A percentile compares a stretch with the other conserved stretches of the same genome.
phyloP scores from a whole-genome alignment of 2,329 filamentous ascomycete species.

The Cladosporium sp. region DNA sequence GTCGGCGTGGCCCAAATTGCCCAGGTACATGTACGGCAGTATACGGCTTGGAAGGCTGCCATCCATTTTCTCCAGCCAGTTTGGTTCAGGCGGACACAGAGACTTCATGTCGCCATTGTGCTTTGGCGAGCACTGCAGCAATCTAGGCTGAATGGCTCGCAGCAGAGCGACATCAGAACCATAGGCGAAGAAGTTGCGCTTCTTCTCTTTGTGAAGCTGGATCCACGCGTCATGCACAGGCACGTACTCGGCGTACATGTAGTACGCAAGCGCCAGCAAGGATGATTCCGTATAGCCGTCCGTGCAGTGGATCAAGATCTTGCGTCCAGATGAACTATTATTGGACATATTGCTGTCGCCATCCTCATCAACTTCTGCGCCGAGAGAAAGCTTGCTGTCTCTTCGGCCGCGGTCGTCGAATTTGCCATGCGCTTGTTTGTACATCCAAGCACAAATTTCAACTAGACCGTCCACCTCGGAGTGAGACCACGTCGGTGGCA shows the following conservation, averaged over 20 bases:
- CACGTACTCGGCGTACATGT: conserved; percentile 81
- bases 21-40: conserved; percentile 91
- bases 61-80: conserved; percentile 79
- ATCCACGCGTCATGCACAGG: conserved; percentile 85
- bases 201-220: conserved; percentile 70
- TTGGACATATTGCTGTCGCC: conserved; percentile 53
- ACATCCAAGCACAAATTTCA: conserved; percentile 86
- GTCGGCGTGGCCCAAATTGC: conserved; percentile 89
- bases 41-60: conserved; percentile 88
- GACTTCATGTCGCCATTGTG: conserved; percentile 46
- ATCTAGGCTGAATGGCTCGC: conserved; percentile 68
- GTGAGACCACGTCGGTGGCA: conserved; percentile 78
- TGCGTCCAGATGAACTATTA: conserved; percentile 46
- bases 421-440: conserved; percentile 64
- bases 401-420: conserved; percentile 28
- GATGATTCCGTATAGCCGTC: conserved; percentile 97
- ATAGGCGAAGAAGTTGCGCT: conserved; percentile 95
- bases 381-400: conserved; percentile 40
- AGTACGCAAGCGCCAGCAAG: conserved; percentile 83
- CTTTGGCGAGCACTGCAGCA: conserved; percentile 67
- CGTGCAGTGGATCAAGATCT: conserved; percentile 84
- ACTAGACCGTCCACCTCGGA: conserved; percentile 78
- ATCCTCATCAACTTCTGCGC: conserved; percentile 19
- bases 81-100: conserved; percentile 59
- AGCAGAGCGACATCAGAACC: conserved; percentile 82